These are phyloP conservation scores for Chaetothyriales sp. DNA, from an alignment of 2,329 filamentous ascomycete genomes.

Conservation along the genomic window DNA sequence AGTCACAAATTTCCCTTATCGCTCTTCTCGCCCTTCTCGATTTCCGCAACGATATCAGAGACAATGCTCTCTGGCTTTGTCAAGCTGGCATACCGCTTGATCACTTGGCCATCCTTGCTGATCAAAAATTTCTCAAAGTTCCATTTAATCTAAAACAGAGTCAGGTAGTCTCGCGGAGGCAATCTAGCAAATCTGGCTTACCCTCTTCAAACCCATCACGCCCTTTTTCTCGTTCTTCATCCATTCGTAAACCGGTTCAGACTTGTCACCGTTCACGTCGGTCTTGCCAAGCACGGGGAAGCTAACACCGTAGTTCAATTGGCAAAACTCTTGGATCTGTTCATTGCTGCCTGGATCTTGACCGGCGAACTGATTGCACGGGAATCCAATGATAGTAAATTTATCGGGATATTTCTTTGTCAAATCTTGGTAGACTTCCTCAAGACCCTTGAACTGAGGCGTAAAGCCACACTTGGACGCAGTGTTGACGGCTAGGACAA, in stretches of 20 bases:
- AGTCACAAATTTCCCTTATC: conserved; percentile 23
- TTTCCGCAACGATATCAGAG: conserved; percentile 59
- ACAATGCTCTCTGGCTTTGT: conserved; percentile 76
- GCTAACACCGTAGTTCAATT: conserved; percentile 82
- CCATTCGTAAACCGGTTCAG: conserved; percentile 68
- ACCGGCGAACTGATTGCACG: conserved; percentile 90
- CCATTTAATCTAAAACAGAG: conserved; percentile 59
- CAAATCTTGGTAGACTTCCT: conserved; percentile 74
- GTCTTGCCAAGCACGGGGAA: conserved; percentile 89
- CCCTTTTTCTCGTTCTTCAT: conserved; percentile 61
- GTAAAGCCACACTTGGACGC: conserved; percentile 99
- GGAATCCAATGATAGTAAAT: conserved; percentile 85
- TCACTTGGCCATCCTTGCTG: conserved; percentile 71
- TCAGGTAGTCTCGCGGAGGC: conserved; percentile 21
- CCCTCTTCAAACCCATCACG: conserved; percentile 63
- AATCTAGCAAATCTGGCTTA: background rate
- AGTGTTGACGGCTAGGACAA: conserved; percentile 92
- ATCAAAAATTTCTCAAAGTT: conserved; percentile 99
- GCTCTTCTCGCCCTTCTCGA: conserved; percentile 42
- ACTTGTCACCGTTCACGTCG: conserved; percentile 78
- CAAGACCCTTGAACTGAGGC: conserved; percentile 80
- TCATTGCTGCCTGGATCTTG: conserved; percentile 80
- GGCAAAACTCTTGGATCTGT: conserved; percentile 73
- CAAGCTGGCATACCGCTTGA: conserved; percentile 72
- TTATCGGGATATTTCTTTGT: conserved; percentile 56